Evolutionary conservation across 176 grass and related monocot species (phyloP).

Genomic region (Triticum turgidum): DNA sequence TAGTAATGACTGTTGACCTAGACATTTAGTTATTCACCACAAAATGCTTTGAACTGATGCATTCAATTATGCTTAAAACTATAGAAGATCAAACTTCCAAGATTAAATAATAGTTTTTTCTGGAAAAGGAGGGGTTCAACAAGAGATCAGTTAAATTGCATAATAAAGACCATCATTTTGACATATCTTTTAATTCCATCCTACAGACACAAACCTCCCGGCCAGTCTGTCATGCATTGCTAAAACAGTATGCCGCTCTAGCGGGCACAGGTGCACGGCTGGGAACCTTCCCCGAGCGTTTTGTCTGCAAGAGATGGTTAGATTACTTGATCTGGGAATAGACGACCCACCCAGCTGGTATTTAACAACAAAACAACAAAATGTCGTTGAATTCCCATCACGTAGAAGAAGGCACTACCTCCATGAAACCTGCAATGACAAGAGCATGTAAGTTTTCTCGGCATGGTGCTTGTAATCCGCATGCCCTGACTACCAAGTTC

Average conservation of each 20-base stretch:
- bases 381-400: background rate
- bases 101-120: too few species aligned
- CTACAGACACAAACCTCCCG: constrained; percentile 28
- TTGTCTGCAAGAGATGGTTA: background rate
- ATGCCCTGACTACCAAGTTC: too few species aligned
- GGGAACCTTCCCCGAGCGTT: constrained; percentile 21
- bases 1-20: background rate
- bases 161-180: background rate
- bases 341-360: background rate
- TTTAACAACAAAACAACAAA: background rate
- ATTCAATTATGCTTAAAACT: constrained; percentile 3
- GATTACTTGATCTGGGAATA: background rate
- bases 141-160: background rate
- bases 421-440: constrained; percentile 25
- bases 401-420: background rate
- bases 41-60: background rate
- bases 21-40: constrained; percentile 2
- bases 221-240: background rate
- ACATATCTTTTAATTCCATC: background rate
- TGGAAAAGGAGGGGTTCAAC: too few species aligned
- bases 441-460: background rate
- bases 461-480: too few species aligned
- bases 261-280: constrained; percentile 30
- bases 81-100: background rate
- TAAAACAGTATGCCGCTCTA: background rate